Evolutionary conservation across 768 basidiomycete species (phyloP).

Genomic region (Auriscalpium vulgare): DNA sequence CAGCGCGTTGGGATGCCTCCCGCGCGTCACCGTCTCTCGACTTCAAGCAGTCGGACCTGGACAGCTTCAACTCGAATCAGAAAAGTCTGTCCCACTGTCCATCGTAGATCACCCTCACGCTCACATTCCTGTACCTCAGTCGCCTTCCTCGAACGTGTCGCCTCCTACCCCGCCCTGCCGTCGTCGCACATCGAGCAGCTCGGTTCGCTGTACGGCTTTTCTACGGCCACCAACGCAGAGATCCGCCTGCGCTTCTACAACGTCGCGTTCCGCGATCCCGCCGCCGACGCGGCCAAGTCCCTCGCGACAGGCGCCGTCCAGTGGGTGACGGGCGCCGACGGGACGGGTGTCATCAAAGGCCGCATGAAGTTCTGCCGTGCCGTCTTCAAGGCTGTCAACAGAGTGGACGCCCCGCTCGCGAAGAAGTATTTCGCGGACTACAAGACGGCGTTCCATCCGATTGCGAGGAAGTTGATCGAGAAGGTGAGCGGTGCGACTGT

Average conservation of each 20-base stretch:
- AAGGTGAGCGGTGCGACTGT: slow-evolving; percentile 38
- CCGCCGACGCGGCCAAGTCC: slow-evolving; percentile 37
- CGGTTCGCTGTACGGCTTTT: slow-evolving; percentile 41
- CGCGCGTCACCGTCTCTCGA: slow-evolving; percentile 37
- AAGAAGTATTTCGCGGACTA: slow-evolving; percentile 37
- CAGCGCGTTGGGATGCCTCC: slow-evolving; percentile 64
- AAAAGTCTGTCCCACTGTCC: slow-evolving; percentile 36
- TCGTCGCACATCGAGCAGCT: slow-evolving; percentile 50
- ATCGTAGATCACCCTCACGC: neutral
- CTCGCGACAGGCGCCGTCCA: slow-evolving; percentile 47
- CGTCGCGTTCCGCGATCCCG: slow-evolving; percentile 48
- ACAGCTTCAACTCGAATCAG: slow-evolving; percentile 65
- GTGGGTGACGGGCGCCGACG: slow-evolving; percentile 62
- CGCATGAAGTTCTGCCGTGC: slow-evolving; percentile 84
- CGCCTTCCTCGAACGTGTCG: slow-evolving; percentile 77
- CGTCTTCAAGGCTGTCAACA: slow-evolving; percentile 44
- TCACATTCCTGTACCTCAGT: slow-evolving; percentile 32
- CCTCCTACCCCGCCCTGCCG: slow-evolving; percentile 56
- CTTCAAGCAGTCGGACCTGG: slow-evolving; percentile 56
- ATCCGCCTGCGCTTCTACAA: slow-evolving; percentile 74
- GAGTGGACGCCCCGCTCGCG: slow-evolving; percentile 49
- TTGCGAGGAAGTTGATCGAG: slow-evolving; percentile 66
- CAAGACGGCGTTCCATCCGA: slow-evolving; percentile 63
- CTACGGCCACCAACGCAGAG: slow-evolving; percentile 63
- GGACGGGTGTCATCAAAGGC: slow-evolving; percentile 57